These are phyloP conservation scores for Rhododendron williamsianum DNA, from an alignment of 148 eudicot species.

Conservation along the genomic window DNA sequence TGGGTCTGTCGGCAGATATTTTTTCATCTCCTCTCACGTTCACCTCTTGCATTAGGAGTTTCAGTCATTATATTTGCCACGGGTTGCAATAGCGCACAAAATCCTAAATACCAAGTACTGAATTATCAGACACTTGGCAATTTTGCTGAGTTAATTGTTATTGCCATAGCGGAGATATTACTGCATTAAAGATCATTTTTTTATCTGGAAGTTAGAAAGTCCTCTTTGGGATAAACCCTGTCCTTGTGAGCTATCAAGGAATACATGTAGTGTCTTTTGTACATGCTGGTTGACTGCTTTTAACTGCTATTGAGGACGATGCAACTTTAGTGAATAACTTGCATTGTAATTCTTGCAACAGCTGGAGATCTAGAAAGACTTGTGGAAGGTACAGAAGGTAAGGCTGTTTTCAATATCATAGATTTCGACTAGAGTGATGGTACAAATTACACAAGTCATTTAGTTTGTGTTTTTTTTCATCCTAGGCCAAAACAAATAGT, in stretches of 20 bases:
- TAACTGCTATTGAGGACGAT: background rate
- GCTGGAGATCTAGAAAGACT: slow-evolving; percentile 84
- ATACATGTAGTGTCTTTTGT: background rate
- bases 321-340: slow-evolving; percentile 5
- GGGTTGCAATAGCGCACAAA: background rate
- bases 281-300: background rate
- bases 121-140: background rate
- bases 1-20: background rate
- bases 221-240: background rate
- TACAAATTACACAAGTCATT: background rate
- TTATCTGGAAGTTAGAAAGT: background rate
- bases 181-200: background rate
- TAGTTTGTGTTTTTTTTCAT: background rate
- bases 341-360: slow-evolving; percentile 29
- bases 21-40: background rate
- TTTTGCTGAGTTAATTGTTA: background rate
- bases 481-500: background rate
- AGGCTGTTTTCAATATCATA: slow-evolving; percentile 9
- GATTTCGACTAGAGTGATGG: background rate
- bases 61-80: background rate
- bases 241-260: background rate
- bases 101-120: background rate
- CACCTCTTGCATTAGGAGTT: background rate
- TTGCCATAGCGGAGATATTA: background rate
- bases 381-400: slow-evolving; percentile 83